Conservation (phyloP, 805 yeast genomes). For the Schizosaccharomyces cryophilus region DNA sequence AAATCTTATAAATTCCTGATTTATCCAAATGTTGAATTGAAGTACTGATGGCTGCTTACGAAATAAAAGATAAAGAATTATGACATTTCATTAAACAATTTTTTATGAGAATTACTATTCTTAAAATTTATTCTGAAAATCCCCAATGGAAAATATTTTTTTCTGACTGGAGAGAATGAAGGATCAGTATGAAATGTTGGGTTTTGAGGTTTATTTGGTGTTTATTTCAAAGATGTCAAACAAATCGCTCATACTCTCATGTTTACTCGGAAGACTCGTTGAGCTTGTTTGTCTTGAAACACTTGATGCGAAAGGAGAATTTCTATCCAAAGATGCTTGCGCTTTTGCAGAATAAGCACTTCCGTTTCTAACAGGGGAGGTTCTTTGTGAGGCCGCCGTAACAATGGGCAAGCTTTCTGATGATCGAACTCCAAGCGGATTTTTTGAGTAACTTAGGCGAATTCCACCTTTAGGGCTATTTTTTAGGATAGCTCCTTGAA, state of each 20-base stretch:
- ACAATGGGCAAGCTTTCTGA: not conserved
- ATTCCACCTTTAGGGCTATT: constrained; percentile 85
- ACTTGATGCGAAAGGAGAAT: not conserved
- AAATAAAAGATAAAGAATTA: no score
- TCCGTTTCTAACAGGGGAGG: not conserved
- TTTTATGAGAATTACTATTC: no score
- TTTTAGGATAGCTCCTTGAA: constrained; percentile 79
- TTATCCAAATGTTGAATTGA: no score
- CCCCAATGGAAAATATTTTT: no score
- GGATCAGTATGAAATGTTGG: no score
- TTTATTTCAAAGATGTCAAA: not conserved
- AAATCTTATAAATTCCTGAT: no score
- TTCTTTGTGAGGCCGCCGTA: not conserved
- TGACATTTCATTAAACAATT: no score
- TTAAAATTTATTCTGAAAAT: no score
- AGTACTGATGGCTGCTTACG: no score
- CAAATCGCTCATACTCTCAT: not conserved
- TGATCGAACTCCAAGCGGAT: constrained; percentile 81
- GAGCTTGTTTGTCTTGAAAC: not conserved
- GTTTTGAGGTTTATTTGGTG: not conserved
- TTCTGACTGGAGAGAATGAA: no score
- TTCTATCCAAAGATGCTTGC: not conserved
- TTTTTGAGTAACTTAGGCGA: constrained; percentile 76
- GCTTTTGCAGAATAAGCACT: not conserved
- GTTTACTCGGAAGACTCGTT: not conserved